These are phyloP conservation scores for Talaromyces trachyspermus DNA, from an alignment of 495 filamentous ascomycete species.

Conservation along the genomic window DNA sequence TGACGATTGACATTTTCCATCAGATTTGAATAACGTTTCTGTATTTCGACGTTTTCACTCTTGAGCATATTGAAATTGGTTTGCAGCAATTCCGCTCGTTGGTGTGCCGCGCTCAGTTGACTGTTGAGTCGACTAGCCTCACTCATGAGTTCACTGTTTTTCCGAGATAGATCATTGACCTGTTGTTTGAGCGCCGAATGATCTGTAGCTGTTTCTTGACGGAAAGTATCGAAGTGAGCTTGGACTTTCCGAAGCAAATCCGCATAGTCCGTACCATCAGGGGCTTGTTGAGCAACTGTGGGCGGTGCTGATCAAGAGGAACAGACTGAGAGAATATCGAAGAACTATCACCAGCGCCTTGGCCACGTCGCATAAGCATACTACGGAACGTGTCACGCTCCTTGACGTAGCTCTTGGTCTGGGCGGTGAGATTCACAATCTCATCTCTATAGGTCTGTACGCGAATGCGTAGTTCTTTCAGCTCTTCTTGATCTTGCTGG, in stretches of 20 bases:
- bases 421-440: constrained; percentile 65
- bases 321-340: constrained; percentile 61
- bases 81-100: constrained; percentile 86
- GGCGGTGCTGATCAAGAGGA: constrained; percentile 37
- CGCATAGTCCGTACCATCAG: constrained; percentile 53
- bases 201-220: constrained; percentile 73
- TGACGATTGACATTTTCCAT: constrained; percentile 81
- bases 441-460: constrained; percentile 60
- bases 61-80: constrained; percentile 76
- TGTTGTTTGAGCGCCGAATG: constrained; percentile 78
- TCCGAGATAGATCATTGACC: constrained; percentile 68
- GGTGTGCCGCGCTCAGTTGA: constrained; percentile 69
- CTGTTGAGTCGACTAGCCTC: constrained; percentile 71
- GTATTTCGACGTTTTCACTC: constrained; percentile 74
- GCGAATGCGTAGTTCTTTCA: constrained; percentile 59
- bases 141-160: constrained; percentile 73
- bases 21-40: constrained; percentile 66
- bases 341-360: constrained; percentile 53
- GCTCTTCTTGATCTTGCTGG: constrained; percentile 64
- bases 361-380: constrained; percentile 72
- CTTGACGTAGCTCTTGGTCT: constrained; percentile 84
- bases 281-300: constrained; percentile 30
- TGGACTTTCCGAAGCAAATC: constrained; percentile 77
- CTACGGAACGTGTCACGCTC: constrained; percentile 96
- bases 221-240: constrained; percentile 80